These are phyloP conservation scores for Furculomyces boomerangus DNA, from an alignment of 371 early-diverging fungal species.

Conservation along the genomic window DNA sequence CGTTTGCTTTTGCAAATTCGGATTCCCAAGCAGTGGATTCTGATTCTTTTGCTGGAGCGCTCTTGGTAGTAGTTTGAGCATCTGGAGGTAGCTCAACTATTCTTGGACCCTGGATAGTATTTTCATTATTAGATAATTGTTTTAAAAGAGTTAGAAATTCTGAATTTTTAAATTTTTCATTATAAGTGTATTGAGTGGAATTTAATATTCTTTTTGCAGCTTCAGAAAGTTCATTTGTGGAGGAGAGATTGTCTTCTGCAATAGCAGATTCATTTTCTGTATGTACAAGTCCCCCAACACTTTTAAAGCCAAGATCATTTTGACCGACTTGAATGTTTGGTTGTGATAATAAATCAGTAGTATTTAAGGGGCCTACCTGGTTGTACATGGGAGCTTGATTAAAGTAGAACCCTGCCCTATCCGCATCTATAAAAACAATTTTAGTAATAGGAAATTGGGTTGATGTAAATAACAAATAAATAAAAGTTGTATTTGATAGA, in stretches of 20 bases:
- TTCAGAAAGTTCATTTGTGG: constrained; percentile 44
- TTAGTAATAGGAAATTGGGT: background rate
- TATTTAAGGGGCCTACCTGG: constrained; percentile 7
- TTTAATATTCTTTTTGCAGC: constrained; percentile 72
- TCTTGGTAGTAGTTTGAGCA: constrained; percentile 21
- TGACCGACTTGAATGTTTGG: too few relatives aligned
- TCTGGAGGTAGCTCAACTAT: constrained; percentile 37
- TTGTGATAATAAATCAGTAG: constrained; percentile 30
- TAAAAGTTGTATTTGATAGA: too few relatives aligned
- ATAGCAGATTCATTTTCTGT: too few relatives aligned
- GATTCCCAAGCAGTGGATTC: constrained; percentile 29
- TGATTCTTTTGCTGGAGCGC: background rate
- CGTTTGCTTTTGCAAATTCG: constrained; percentile 31
- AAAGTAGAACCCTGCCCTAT: background rate
- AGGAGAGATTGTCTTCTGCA: constrained; percentile 10
- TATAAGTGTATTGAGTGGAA: constrained; percentile 46
- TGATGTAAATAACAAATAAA: too few relatives aligned
- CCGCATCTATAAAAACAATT: background rate
- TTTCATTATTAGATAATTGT: constrained; percentile 69
- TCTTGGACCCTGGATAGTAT: constrained; percentile 67
- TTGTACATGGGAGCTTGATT: background rate
- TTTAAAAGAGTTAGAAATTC: constrained; percentile 82
- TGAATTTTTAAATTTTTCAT: constrained; percentile 82
- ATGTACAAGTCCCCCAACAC: too few relatives aligned
- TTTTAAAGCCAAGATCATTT: too few relatives aligned